Percentiles rank a stretch among this genome's conserved stretches.
Conservation (phyloP, 169 alveolate genomes). For the Besnoitia besnoiti region DNA sequence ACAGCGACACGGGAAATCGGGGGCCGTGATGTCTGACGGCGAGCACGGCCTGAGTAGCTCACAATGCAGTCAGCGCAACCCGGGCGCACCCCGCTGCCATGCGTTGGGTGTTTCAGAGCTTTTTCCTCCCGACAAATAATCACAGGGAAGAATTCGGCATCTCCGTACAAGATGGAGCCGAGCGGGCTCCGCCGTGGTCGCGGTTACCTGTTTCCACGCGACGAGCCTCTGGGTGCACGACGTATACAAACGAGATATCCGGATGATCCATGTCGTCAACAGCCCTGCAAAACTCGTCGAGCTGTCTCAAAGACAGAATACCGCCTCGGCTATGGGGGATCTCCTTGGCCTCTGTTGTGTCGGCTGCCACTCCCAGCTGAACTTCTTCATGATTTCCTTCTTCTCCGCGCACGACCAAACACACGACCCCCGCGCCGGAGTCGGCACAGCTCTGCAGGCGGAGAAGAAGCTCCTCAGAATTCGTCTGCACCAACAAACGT, state of each 20-base stretch:
- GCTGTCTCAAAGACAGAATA: neutral
- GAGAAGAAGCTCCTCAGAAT: neutral
- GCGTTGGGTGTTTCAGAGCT: too few species aligned
- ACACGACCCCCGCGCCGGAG: neutral
- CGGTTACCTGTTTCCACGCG: neutral
- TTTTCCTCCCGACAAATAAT: too few species aligned
- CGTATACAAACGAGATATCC: neutral
- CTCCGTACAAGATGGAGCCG: too few species aligned
- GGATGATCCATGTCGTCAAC: neutral
- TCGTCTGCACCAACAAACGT: neutral
- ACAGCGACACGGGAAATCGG: too few species aligned
- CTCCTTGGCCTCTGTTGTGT: neutral
- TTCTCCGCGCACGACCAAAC: slow-evolving; percentile 5
- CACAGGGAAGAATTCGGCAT: too few species aligned
- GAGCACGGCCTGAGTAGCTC: too few species aligned
- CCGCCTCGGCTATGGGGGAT: neutral
- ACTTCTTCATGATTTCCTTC: neutral
- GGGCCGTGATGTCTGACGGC: too few species aligned
- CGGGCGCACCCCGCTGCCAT: too few species aligned
- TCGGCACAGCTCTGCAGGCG: slow-evolving; percentile 14
- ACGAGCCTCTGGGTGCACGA: neutral
- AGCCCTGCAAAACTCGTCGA: neutral
- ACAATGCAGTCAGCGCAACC: too few species aligned
- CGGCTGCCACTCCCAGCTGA: neutral
- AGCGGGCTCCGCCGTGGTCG: too few species aligned